Percentiles rank a stretch among this genome's conserved stretches.
phyloP scores from a whole-genome alignment of 495 filamentous ascomycete genomes.

The Apodospora peruviana region DNA sequence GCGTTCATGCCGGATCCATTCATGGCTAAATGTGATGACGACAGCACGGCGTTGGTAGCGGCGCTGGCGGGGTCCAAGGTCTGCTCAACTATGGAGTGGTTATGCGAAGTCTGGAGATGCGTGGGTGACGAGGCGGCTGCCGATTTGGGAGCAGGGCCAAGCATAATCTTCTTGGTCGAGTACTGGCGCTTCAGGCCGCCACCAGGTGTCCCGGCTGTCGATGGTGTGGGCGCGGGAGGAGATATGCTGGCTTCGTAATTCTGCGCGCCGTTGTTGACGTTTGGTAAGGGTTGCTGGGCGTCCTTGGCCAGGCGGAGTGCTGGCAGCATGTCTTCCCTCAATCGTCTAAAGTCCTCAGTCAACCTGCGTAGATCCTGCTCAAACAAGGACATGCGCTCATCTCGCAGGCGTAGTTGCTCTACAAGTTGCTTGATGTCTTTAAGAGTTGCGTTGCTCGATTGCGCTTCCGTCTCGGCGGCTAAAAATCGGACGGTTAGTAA shows the following conservation, averaged over 20 bases:
- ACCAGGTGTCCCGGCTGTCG: constrained; percentile 27
- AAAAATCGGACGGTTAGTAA: constrained; percentile 17
- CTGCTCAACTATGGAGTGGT: constrained; percentile 51
- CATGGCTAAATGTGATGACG: constrained; percentile 72
- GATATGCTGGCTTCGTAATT: constrained; percentile 45
- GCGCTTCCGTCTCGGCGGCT: constrained; percentile 86
- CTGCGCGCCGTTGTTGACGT: constrained; percentile 31
- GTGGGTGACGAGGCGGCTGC: constrained; percentile 69
- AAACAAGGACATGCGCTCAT: constrained; percentile 74
- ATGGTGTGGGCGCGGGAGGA: constrained; percentile 47
- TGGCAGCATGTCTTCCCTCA: constrained; percentile 87
- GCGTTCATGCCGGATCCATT: constrained; percentile 53
- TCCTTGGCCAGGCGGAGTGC: constrained; percentile 87
- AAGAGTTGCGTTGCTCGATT: constrained; percentile 79
- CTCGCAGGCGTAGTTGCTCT: constrained; percentile 76
- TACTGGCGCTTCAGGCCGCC: constrained; percentile 64
- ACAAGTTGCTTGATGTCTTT: constrained; percentile 88
- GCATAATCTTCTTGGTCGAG: constrained; percentile 86
- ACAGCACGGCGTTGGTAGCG: constrained; percentile 56
- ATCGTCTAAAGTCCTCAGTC: constrained; percentile 73
- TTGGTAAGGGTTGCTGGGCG: constrained; percentile 78
- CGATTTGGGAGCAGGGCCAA: constrained; percentile 75
- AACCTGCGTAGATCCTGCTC: constrained; percentile 77
- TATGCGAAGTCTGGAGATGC: constrained; percentile 55
- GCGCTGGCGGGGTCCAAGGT: constrained; percentile 49